Base-by-base conservation (phyloP, 192 early-diverging fungal genomes). In the Allomyces macrogynus region DNA sequence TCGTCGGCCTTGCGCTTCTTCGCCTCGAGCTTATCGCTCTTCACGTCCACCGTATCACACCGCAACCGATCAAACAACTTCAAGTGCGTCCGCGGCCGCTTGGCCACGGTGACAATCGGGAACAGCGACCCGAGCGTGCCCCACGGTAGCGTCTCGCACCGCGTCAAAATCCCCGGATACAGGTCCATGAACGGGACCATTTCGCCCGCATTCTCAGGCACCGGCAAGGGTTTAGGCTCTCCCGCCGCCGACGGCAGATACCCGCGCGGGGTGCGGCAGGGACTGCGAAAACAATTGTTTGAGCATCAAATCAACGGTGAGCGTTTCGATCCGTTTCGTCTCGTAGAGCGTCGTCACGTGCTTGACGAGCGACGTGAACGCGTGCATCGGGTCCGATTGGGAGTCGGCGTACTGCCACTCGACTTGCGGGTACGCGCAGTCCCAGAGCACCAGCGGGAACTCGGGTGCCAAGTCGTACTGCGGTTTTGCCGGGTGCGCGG, bases 391-490 rank as follows among this genome's bases (percentile, higher is more conserved):
- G 62, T 63, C 26, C 16, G 16, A 5, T 3, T 3, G 16, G 4
- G 12, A 20, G 40, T 40, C 62, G 25, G 62, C 25, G 11, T 82
- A 73, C 60, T 72, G 77, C 87, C 87, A 88, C 22, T 78, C 65
- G 7, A 85, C 67, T 24, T 81, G 75, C 4, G 74, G 74, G 68
- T 86, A 97, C 24, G 81, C 75, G 67, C 91, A 93, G 63, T 96
- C 92, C 24, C 89, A 86, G 61, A 96, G 71, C 1, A 98, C 86
- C 62, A 98, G 77, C 11, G 95, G 92, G 63, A 83, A 67, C 64
- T 98, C 95, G 60, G 79, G 79, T 0, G 95, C 93, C 89, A 98
- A 89, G 25, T 86, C 86, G 72, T 96, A 98, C 23, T 80, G 80
- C n/a, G 93, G 95, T 57, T 84, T 85, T 5, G 61, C 27, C 0